Evolutionary conservation across 768 basidiomycete genomes (phyloP), one percentile per base, ranked within the genome.

Genomic region (Psilocybe tampanensis): DNA sequence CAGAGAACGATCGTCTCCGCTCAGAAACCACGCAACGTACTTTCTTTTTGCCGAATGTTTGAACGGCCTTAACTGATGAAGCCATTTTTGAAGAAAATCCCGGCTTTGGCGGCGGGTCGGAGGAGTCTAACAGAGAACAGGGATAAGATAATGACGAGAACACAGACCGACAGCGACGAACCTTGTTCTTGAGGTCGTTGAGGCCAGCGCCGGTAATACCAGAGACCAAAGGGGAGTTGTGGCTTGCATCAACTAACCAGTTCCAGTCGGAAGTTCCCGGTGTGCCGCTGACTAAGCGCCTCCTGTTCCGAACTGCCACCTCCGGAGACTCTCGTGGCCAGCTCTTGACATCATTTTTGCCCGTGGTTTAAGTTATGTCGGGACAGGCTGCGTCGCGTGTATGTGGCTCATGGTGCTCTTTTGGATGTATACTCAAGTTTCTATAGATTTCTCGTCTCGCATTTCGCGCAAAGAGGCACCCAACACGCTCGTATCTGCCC

Each of bases 1-100:
- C 53, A 55, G 56, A 39, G 51, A 11, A 64, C 53, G 19, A 21
- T 47, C 52, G 43, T 45, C 54, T 29, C 47, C 49, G 47, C 44
- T 56, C 45, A 44, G 29, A 49, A 47, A 61, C 18, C 48, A 23
- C 32, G 26, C 12, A 24, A 69, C 85, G 62, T 73, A 85, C 94
- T 91, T 98, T 98, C 89, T 98, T 98, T 93, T 98, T 98, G 78
- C 96, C 96, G 80, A 98, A 98, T 62, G 94, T 96, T 75, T 98
- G 96, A 66, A 98, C 96, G 80, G 95, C 94, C 80, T 93, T 92
- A 64, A 77, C 75, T 70, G 89, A 82, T 66, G 87, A 76, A 64
- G 74, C 84, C 90, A 92, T 92, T 76, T 78, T 85, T 69, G 64
- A 62, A 63, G 65, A 60, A 66, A 69, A 64, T 65, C 64, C 68